Evolutionary conservation across 2,329 filamentous ascomycete genomes (phyloP), one percentile per base, ranked within the genome.

Genomic region (Myriangium duriaei): DNA sequence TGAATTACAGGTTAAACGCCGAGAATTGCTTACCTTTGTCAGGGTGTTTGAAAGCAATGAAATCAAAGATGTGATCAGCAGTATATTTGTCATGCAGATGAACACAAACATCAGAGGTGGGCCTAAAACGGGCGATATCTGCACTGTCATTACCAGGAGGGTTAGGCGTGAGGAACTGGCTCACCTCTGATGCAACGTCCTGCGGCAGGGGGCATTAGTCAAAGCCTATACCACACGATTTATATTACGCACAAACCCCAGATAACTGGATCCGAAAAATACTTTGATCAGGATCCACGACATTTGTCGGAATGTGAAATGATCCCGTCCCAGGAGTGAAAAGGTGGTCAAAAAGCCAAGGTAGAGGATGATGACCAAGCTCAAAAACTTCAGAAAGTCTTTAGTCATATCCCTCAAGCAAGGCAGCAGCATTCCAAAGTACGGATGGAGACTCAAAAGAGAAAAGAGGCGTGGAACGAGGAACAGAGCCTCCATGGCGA

Each of bases 331-430:
- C 31, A 91, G 67, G 16, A 87, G 68, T 0, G 79, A 79, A 50
- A 88, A 88, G 0, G 85, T 94, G 0, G 87, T 93, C 21, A 94
- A 63, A 58, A 95, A 95, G 32, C 86, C 75, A 33, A 91, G 63
- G 54, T 93, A 94, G 37, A 93, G 63, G 38, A 93, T 80, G 33
- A 84, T 64, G 30, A 92, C 81, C 16, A 88, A 69, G 1, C 83
- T 80, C 40, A 75, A 55, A 43, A 91, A 93, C 52, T 87, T 87
- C 56, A 87, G 59, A 54, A 94, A 94, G 54, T 93, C 85, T 58
- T 87, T 88, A 28, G 81, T 74, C 87, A 95, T 95, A 56, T 88
- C 84, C 55, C 91, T 91, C 35, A 95, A 68, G 46, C 87, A 92
- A 0, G 86, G 87, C 42, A 95, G 87, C 26, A 91, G 59, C 1